Evolutionary conservation across 805 yeast species (phyloP), one percentile per base, ranked within the genome.

Genomic region (Danielia oregonensis): DNA sequence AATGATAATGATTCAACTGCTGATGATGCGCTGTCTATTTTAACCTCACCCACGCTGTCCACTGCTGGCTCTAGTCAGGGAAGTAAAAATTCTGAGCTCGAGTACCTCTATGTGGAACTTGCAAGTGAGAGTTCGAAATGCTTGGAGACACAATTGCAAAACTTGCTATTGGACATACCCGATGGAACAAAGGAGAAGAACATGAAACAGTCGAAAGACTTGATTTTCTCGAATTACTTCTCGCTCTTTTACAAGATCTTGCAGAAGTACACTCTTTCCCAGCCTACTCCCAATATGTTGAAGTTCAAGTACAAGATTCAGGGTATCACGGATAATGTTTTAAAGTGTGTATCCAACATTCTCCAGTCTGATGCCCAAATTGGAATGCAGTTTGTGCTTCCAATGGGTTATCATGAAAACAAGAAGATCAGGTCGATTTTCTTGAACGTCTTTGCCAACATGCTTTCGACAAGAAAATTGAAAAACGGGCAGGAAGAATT

Each of bases 401-500:
- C 93, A 0, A 70, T 86, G 53, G 93, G 94, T 0, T 85, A 79
- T 48, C 86, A 86, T 48, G 72, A 72, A 15, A 82, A 83, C 52
- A 57, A 63, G 10, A 71, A 78, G 34, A 79, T 86, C 18, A 65
- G 93, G 40, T 65, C 81, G 8, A 78, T 94, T 0, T 85, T 86
- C 51, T 66, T 87, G 50, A 80, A 81, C 37, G 91, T 87, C 2
- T 86, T 87, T 45, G 76, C 83, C 3, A 78, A 81, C 33, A 83
- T 85, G 55, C 51, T 52, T 62, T 76, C 43, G 51, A 67, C 62
- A 21, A 51, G 68, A 6, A 56, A 60, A 29, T 34, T 31, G 5
- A 40, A 40, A n/a, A 35, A 31, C 4, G 33, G 37, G 6, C 48
- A 26, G 30, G 65, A 43, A 47, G 68, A 40, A 32, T 58, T 48